These are phyloP conservation scores for Pyricularia grisea DNA, from an alignment of 2,329 filamentous ascomycete species.

Conservation along the genomic window DNA sequence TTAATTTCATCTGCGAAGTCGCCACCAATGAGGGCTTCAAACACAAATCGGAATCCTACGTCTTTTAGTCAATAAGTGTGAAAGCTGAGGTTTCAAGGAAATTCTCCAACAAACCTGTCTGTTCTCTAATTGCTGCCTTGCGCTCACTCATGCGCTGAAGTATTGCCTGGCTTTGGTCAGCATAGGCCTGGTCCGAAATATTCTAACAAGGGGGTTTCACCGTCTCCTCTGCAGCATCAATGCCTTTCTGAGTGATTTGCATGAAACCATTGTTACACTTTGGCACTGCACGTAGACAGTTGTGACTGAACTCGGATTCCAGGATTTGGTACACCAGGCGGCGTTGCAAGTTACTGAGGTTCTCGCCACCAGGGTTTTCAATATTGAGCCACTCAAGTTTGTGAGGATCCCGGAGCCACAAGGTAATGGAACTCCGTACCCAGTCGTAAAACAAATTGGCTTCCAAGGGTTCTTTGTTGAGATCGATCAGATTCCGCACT, in stretches of 20 bases:
- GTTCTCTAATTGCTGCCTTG: constrained; percentile 7
- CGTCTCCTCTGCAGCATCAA: constrained; percentile 4
- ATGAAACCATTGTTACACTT: constrained; percentile 7
- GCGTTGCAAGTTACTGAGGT: constrained; percentile 17
- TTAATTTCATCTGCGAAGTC: constrained; percentile 28
- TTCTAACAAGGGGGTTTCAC: not conserved
- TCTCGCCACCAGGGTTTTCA: constrained; percentile 12
- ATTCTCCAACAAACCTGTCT: constrained; percentile 10
- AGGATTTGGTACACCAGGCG: constrained; percentile 18
- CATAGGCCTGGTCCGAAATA: not conserved
- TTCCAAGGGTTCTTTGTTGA: constrained; percentile 4
- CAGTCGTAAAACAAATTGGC: constrained; percentile 9
- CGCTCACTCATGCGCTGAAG: not conserved
- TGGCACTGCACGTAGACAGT: constrained; percentile 8
- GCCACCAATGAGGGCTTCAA: constrained; percentile 22
- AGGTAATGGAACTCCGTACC: constrained; percentile 1
- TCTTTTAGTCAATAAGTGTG: not conserved
- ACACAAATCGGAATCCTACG: constrained; percentile 16
- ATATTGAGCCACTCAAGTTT: constrained; percentile 10
- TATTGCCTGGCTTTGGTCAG: not conserved
- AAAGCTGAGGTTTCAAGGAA: not conserved
- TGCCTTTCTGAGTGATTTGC: constrained; percentile 9
- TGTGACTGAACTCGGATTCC: constrained; percentile 11
- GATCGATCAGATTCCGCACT: constrained; percentile 8
- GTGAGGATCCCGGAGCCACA: constrained; percentile 7